phyloP scores from a whole-genome alignment of 306 rosid genomes.

The Mimosa bimucronata region DNA sequence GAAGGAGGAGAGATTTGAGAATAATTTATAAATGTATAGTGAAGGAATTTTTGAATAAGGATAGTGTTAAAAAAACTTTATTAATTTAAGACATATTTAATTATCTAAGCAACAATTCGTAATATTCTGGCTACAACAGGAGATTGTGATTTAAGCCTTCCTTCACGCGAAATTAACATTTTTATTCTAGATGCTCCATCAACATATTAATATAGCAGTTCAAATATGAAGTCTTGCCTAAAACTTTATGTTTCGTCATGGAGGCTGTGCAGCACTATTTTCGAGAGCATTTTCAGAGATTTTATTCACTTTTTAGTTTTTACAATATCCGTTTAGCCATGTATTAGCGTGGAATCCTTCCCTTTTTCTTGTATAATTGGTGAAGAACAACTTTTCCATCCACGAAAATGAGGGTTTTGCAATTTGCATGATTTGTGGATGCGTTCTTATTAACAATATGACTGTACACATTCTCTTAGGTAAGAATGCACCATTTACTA shows the following conservation, averaged over 20 bases:
- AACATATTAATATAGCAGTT: constrained; percentile 40
- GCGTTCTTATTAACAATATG: constrained; percentile 22
- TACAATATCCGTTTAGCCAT: constrained; percentile 54
- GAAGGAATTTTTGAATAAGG: no score
- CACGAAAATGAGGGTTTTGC: constrained; percentile 37
- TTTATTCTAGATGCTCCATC: constrained; percentile 38
- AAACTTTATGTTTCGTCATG: constrained; percentile 40
- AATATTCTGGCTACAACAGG: constrained; percentile 37
- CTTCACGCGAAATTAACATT: constrained; percentile 14
- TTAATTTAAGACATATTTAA: no score
- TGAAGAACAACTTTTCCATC: constrained; percentile 47
- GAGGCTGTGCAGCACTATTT: constrained; percentile 58
- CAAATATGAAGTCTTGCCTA: constrained; percentile 41
- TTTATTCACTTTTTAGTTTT: constrained; percentile 61
- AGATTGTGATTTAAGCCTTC: constrained; percentile 36
- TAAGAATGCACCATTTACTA: constrained; percentile 23
- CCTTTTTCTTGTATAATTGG: constrained; percentile 45
- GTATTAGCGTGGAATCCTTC: constrained; percentile 42
- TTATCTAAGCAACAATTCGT: no score
- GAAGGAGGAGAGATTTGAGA: no score
- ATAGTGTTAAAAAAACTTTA: no score
- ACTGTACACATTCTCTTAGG: neutral
- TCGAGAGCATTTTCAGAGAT: constrained; percentile 59
- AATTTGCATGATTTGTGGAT: constrained; percentile 32
- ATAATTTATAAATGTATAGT: no score